A percentile compares a stretch with the other conserved stretches of the same genome.
These are phyloP conservation scores for Talaromyces sp. DNA, from an alignment of 2,329 filamentous ascomycete genomes.

Conservation along the genomic window DNA sequence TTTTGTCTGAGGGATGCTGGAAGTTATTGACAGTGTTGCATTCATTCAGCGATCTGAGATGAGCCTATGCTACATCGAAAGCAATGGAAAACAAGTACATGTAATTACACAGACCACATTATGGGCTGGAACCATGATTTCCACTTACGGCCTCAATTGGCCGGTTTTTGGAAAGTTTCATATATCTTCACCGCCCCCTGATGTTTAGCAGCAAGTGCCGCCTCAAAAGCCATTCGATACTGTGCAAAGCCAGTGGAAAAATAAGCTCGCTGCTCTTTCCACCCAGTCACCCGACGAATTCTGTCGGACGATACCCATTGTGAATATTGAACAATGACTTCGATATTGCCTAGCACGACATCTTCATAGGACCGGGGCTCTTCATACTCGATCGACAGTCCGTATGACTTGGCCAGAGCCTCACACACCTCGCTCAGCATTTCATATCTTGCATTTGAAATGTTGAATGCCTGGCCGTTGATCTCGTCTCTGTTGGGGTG, in stretches of 20 bases:
- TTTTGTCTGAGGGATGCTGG: neutral
- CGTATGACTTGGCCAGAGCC: conserved; percentile 14
- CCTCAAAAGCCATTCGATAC: conserved; percentile 17
- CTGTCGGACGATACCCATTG: conserved; percentile 19
- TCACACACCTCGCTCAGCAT: conserved; percentile 7
- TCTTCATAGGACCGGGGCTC: neutral
- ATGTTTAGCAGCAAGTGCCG: conserved; percentile 14
- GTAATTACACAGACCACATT: neutral
- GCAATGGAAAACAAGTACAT: neutral
- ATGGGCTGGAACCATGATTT: neutral
- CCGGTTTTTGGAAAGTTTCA: neutral
- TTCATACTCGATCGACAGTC: conserved; percentile 6
- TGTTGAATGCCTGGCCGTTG: conserved; percentile 18
- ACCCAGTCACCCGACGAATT: conserved; percentile 14
- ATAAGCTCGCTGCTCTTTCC: conserved; percentile 14
- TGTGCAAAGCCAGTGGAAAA: conserved; percentile 11
- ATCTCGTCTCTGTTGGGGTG: conserved; percentile 6
- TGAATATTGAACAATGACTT: conserved; percentile 9
- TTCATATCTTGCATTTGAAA: conserved; percentile 16
- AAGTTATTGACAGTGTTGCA: neutral
- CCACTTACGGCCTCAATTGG: neutral
- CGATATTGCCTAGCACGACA: neutral
- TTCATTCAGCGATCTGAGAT: neutral
- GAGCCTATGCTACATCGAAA: neutral
- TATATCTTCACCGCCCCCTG: conserved; percentile 12